Evolutionary conservation across 169 alveolate genomes (phyloP).

Genomic region (Plasmodium vinckei): DNA sequence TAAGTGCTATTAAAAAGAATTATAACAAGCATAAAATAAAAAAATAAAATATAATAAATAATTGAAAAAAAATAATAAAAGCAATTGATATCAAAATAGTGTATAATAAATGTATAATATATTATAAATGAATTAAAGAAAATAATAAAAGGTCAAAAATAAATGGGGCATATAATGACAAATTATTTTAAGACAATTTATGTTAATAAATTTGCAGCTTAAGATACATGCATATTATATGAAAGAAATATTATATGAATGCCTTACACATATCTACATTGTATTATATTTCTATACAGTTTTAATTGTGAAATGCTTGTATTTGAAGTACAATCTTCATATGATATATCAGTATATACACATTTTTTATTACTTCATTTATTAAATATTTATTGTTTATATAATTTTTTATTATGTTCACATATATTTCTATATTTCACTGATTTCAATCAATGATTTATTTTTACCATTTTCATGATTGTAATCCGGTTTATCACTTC

Average conservation of each 20-base stretch:
- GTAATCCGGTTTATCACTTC: background rate
- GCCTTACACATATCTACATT: too few relatives aligned
- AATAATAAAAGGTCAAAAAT: background rate
- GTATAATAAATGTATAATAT: background rate
- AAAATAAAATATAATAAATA: background rate
- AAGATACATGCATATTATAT: too few relatives aligned
- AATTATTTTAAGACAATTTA: background rate
- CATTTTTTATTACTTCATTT: too few relatives aligned
- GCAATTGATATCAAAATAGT: background rate
- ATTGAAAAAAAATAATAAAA: background rate
- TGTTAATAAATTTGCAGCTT: too few relatives aligned
- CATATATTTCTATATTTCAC: too few relatives aligned
- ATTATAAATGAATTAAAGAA: background rate
- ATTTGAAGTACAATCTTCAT: too few relatives aligned
- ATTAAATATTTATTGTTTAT: too few relatives aligned
- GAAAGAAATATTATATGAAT: too few relatives aligned
- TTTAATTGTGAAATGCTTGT: too few relatives aligned
- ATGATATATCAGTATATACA: too few relatives aligned
- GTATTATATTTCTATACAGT: too few relatives aligned
- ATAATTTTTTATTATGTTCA: too few relatives aligned
- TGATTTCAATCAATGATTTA: background rate
- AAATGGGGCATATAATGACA: background rate
- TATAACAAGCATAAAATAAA: background rate
- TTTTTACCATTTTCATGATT: background rate
- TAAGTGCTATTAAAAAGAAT: slow-evolving; percentile 7